A percentile compares a stretch with the other conserved stretches of the same genome.
phyloP scores from a whole-genome alignment of 1,284 basidiomycete species.

The Ganoderma boninense region DNA sequence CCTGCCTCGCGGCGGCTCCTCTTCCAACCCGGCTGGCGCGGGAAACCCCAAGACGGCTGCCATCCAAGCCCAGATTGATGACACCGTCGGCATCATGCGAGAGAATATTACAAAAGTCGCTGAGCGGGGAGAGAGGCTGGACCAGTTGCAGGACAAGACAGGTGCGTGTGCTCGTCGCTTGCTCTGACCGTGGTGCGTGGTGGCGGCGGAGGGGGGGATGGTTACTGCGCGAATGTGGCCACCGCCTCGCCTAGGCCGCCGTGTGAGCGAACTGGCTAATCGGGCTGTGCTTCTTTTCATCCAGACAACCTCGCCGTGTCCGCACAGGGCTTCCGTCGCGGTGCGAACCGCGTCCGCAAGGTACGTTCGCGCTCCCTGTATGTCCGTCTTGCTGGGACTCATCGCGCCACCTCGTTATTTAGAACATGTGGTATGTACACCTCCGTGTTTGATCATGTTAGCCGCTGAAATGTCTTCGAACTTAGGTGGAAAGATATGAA shows the following conservation, averaged over 20 bases:
- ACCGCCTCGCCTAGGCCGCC: neutral
- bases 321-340: conserved; percentile 98
- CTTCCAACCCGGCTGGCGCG: conserved; percentile 59
- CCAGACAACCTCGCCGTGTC: conserved; percentile 96
- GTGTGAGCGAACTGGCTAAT: conserved; percentile 21
- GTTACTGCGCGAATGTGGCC: conserved; percentile 46
- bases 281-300: conserved; percentile 1
- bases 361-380: conserved; percentile 60
- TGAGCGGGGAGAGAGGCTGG: conserved; percentile 93
- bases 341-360: conserved; percentile 98
- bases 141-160: conserved; percentile 97
- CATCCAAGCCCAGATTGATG: conserved; percentile 94
- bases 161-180: conserved; percentile 55
- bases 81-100: conserved; percentile 96
- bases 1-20: conserved; percentile 82
- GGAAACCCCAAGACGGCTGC: conserved; percentile 89
- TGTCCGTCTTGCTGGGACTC: conserved; percentile 9
- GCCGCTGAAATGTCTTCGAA: conserved; percentile 22
- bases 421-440: conserved; percentile 86
- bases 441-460: conserved; percentile 21
- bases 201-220: conserved; percentile 1
- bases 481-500: conserved; percentile 98
- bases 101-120: conserved; percentile 98
- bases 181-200: neutral
- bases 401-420: conserved; percentile 34